Percentiles rank a stretch among this genome's conserved stretches.
phyloP scores from a whole-genome alignment of 2,329 filamentous ascomycete genomes.

The Diaporthe velutina region DNA sequence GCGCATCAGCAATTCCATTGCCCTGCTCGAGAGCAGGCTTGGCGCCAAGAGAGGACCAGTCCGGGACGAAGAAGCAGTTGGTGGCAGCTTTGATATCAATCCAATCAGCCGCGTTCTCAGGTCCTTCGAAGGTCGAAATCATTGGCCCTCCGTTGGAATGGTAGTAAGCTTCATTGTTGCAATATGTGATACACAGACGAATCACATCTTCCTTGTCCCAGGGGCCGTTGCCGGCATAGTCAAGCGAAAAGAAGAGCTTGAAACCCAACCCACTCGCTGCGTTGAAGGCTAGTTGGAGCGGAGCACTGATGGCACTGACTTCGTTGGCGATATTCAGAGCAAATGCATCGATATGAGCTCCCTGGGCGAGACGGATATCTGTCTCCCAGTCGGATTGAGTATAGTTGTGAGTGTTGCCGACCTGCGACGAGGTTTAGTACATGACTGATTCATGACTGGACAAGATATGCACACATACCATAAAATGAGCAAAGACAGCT shows the following conservation, averaged over 20 bases:
- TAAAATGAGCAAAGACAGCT: conserved; percentile 47
- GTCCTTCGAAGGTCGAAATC: conserved; percentile 66
- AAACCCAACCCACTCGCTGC: conserved; percentile 43
- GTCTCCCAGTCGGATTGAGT: conserved; percentile 43
- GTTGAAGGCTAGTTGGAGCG: conserved; percentile 45
- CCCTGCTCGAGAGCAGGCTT: conserved; percentile 39
- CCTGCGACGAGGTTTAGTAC: too few species aligned
- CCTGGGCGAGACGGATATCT: conserved; percentile 51
- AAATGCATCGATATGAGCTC: conserved; percentile 54
- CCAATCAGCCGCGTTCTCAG: conserved; percentile 57
- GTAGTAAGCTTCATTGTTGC: conserved; percentile 45
- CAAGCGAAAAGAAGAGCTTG: conserved; percentile 57
- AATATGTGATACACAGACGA: conserved; percentile 45
- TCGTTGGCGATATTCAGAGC: conserved; percentile 48
- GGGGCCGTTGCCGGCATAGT: conserved; percentile 49
- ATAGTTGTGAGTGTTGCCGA: conserved; percentile 42
- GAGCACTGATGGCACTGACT: conserved; percentile 27
- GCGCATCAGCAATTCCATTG: conserved; percentile 47
- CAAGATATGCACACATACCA: too few species aligned
- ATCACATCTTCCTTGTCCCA: conserved; percentile 47
- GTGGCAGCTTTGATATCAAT: conserved; percentile 51
- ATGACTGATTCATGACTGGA: too few species aligned
- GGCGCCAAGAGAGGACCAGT: conserved; percentile 57
- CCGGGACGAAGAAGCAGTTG: conserved; percentile 58
- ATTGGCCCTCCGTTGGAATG: conserved; percentile 51